Evolutionary conservation across 2,329 filamentous ascomycete species (phyloP), one percentile per base, ranked within the genome.

Genomic region (Dactylellina leptospora): DNA sequence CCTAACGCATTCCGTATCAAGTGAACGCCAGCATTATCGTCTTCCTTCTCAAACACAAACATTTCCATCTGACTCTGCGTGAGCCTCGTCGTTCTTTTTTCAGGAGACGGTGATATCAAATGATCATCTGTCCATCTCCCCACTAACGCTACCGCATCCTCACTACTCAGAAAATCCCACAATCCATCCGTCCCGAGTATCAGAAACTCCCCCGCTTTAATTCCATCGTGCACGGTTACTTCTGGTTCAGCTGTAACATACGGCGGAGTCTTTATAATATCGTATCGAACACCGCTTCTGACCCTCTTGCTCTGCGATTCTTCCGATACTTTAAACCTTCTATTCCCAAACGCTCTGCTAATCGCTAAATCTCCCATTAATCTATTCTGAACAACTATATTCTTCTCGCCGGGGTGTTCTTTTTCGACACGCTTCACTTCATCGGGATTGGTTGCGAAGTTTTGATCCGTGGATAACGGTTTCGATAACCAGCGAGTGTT

Each of bases 181-280:
- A 90, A 77, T 0, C 88, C 88, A 74, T 91, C 88, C 0, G 84
- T 85, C 0, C 87, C 88, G 74, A 90, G 81, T 72, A 91, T 87
- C 55, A 90, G 78, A 75, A 90, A 90, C 53, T 85, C 83, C 80
- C 0, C 79, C 79, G 0, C 80, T 3, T 83, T 79, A 4, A 90
- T 79, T 28, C 22, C 54, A 80, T 79, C 0, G 83, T 85, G 2
- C 84, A 86, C 1, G 2, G 83, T 87, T 23, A 91, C 81, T 28
- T 87, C 86, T 0, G 88, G 88, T 76, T 87, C 84, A 0, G 88
- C 88, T 0, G 86, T 90, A 75, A 90, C 79, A 78, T 91, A 91
- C 0, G 89, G 88, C 2, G 87, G 88, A 0, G 86, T 85, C 55
- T 81, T 59, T 2, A 68, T 23, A 4, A 50, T 13, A 27, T 42